Percentiles rank a stretch among this genome's conserved stretches.
Evolutionary conservation across 805 yeast species (phyloP).

Genomic region (Saccharomyces paradoxus): DNA sequence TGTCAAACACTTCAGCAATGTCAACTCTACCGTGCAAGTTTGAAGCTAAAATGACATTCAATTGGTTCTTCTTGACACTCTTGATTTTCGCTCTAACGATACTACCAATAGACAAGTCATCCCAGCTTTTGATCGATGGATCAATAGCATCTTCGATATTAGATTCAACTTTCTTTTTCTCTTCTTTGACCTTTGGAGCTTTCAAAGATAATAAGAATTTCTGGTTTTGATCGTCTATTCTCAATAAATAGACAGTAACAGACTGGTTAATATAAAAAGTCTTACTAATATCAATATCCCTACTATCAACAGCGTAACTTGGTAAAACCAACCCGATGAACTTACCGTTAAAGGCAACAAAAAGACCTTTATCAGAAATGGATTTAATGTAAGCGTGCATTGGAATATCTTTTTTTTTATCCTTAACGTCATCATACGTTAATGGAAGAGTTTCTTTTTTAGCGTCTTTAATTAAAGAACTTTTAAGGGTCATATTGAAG

Average conservation of each 20-base stretch:
- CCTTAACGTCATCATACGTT: constrained; percentile 46
- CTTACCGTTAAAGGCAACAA: constrained; percentile 71
- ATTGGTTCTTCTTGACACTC: constrained; percentile 60
- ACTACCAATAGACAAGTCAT: constrained; percentile 53
- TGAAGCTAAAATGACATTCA: constrained; percentile 69
- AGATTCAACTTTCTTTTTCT: constrained; percentile 6
- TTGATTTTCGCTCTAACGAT: constrained; percentile 52
- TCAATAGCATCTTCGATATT: constrained; percentile 55
- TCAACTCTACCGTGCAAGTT: constrained; percentile 75
- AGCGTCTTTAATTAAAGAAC: constrained; percentile 60
- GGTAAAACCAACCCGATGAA: constrained; percentile 80
- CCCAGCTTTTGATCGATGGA: constrained; percentile 35
- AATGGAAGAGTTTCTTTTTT: constrained; percentile 46
- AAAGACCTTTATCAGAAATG: constrained; percentile 71
- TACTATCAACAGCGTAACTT: constrained; percentile 53
- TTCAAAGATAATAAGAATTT: constrained; percentile 64
- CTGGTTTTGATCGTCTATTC: constrained; percentile 58
- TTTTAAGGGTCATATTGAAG: constrained; percentile 55
- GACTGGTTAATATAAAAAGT: constrained; percentile 62
- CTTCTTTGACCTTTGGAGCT: constrained; percentile 23
- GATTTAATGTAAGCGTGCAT: constrained; percentile 73
- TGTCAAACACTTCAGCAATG: constrained; percentile 57
- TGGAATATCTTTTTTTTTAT: constrained; percentile 34
- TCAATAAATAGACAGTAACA: constrained; percentile 55
- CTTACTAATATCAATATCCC: constrained; percentile 44